These are phyloP conservation scores for Fraxinus albicans DNA, from an alignment of 305 asterid genomes.

Conservation along the genomic window DNA sequence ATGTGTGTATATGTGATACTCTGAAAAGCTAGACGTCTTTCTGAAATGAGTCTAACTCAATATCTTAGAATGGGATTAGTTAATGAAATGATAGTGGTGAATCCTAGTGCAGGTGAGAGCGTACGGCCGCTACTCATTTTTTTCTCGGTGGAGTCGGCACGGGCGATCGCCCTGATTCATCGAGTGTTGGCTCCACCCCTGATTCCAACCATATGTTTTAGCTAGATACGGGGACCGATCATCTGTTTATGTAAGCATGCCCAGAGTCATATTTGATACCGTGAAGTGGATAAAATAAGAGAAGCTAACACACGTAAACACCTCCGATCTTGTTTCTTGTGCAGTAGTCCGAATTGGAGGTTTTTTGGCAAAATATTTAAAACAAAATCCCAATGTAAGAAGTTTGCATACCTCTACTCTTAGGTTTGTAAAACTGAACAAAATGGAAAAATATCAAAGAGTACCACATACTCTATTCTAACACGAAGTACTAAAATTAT, in stretches of 20 bases:
- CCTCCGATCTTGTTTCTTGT: background rate
- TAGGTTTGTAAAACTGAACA: background rate
- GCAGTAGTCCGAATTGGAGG: background rate
- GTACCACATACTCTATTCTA: background rate
- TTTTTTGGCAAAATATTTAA: background rate
- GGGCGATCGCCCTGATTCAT: too few species aligned
- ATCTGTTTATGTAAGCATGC: background rate
- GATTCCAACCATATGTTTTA: too few species aligned
- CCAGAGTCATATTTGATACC: background rate
- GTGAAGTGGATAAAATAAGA: background rate
- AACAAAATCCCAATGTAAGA: background rate
- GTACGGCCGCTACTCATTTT: too few species aligned
- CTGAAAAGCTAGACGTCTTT: background rate
- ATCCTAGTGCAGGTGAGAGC: too few species aligned
- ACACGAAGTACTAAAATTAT: background rate
- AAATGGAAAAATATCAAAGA: background rate
- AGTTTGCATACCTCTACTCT: background rate
- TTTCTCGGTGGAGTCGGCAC: too few species aligned
- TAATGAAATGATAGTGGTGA: background rate
- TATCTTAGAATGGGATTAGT: background rate
- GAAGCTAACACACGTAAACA: background rate
- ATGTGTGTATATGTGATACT: too few species aligned
- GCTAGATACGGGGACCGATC: background rate
- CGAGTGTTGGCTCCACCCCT: too few species aligned
- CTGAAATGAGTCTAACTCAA: background rate